Conservation (phyloP, 164 flowering plant species). For the Vitis rupestris region DNA sequence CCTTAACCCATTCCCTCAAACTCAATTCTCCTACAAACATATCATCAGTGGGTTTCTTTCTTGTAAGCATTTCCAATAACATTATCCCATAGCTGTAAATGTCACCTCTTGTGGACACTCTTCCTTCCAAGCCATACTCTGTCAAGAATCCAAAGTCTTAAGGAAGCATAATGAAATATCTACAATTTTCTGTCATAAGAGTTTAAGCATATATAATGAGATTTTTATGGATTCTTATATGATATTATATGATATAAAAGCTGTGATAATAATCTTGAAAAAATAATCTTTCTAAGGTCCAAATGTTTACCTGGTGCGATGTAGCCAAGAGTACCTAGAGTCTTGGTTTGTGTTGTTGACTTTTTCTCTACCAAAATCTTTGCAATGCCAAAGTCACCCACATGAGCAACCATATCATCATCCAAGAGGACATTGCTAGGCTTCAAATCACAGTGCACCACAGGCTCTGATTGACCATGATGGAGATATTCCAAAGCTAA, state of each 20-base stretch:
- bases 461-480: conserved; percentile 11
- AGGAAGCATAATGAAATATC: too few species aligned
- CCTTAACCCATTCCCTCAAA: conserved; percentile 16
- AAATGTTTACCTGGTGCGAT: conserved; percentile 17
- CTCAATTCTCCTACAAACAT: conserved; percentile 18
- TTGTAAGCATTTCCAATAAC: conserved; percentile 24
- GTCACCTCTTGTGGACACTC: conserved; percentile 25
- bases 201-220: too few species aligned
- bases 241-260: too few species aligned
- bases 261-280: too few species aligned
- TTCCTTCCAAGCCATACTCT: conserved; percentile 27
- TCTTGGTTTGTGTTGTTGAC: not conserved
- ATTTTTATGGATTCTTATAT: too few species aligned
- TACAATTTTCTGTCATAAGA: too few species aligned
- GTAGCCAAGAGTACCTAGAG: conserved; percentile 14
- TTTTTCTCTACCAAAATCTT: conserved; percentile 7
- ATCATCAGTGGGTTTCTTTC: conserved; percentile 24
- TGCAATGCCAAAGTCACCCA: conserved; percentile 20
- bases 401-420: conserved; percentile 13
- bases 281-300: too few species aligned
- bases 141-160: not conserved
- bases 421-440: conserved; percentile 17
- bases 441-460: conserved; percentile 26
- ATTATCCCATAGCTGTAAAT: conserved; percentile 29
- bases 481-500: conserved; percentile 21